A percentile compares a stretch with the other conserved stretches of the same genome.
phyloP scores from a whole-genome alignment of 352 stramenopile species.

The Bremia lactucae region DNA sequence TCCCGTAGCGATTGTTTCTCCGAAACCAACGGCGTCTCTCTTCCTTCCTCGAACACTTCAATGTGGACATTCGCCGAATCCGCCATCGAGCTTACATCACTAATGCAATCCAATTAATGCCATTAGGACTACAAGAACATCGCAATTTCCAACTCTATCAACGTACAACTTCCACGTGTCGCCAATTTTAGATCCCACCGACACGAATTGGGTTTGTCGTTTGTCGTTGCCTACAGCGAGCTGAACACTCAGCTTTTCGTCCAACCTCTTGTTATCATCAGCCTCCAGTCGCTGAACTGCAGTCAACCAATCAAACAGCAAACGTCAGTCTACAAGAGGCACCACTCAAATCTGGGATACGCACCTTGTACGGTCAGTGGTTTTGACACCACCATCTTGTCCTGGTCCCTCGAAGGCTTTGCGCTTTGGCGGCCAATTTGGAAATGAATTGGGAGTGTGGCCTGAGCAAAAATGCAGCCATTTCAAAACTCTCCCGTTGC shows the following conservation, averaged over 20 bases:
- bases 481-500: slow-evolving; percentile 9
- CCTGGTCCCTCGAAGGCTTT: slow-evolving; percentile 18
- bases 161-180: slow-evolving; percentile 37
- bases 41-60: slow-evolving; percentile 32
- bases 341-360: too few species aligned
- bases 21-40: slow-evolving; percentile 30
- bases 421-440: slow-evolving; percentile 22
- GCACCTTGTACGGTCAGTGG: slow-evolving; percentile 33
- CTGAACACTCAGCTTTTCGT: slow-evolving; percentile 14
- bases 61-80: slow-evolving; percentile 27
- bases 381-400: slow-evolving; percentile 30
- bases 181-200: slow-evolving; percentile 18
- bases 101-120: too few species aligned
- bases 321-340: too few species aligned
- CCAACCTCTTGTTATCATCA: not conserved
- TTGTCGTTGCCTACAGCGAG: slow-evolving; percentile 18
- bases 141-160: not conserved
- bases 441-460: slow-evolving; percentile 19
- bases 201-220: slow-evolving; percentile 15
- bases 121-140: not conserved
- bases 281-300: slow-evolving; percentile 27
- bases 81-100: slow-evolving; percentile 22
- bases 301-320: slow-evolving; percentile 3
- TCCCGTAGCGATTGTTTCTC: slow-evolving; percentile 17
- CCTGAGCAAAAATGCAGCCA: too few species aligned